A percentile compares a stretch with the other conserved stretches of the same genome.
phyloP scores from a whole-genome alignment of 225 moss, liverwort and hornwort genomes.

The Antitrichia curtipendula region DNA sequence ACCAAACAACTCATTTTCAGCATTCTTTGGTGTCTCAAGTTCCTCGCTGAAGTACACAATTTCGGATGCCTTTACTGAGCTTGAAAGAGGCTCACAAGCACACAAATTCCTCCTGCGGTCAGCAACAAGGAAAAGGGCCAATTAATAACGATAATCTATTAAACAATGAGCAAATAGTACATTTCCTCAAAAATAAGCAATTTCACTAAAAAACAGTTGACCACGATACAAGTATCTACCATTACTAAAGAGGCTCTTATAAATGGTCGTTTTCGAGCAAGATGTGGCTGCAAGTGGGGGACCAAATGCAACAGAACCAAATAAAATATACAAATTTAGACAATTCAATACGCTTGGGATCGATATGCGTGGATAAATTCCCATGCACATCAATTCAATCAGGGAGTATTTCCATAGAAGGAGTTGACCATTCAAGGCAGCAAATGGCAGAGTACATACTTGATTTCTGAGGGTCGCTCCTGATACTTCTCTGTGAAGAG shows the following conservation, averaged over 20 bases:
- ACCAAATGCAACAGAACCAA: neutral
- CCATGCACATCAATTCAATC: neutral
- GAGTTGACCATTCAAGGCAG: neutral
- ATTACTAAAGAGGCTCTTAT: neutral
- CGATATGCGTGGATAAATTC: neutral
- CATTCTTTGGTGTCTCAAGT: slow-evolving; percentile 15
- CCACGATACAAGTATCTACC: neutral
- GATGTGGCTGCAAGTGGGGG: neutral
- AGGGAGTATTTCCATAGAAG: neutral
- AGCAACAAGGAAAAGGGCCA: neutral
- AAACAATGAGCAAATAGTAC: neutral
- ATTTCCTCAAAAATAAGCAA: neutral
- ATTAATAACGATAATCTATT: neutral
- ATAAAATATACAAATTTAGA: neutral
- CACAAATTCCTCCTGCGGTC: neutral
- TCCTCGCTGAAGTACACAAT: slow-evolving; percentile 26
- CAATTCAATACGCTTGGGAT: neutral
- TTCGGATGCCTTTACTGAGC: neutral
- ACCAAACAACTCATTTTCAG: slow-evolving; percentile 10
- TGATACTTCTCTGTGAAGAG: neutral
- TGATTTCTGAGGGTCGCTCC: neutral
- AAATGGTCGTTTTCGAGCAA: neutral
- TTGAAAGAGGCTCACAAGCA: neutral
- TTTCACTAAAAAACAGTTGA: neutral
- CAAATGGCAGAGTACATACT: neutral